Conservation (phyloP, 768 basidiomycete species). For the Pulveroboletus sp. region DNA sequence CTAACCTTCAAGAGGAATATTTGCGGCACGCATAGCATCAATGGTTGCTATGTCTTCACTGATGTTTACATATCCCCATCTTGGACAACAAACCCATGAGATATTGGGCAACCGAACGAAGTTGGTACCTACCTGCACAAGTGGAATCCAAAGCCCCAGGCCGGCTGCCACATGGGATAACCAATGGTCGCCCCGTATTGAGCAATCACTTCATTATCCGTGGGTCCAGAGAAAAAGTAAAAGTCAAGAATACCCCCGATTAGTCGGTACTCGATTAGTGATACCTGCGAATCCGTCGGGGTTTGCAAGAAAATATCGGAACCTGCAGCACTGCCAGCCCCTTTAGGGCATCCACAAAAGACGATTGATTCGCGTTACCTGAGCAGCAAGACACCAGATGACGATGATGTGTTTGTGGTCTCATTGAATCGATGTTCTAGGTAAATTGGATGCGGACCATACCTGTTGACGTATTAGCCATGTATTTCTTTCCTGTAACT, state of each 20-base stretch:
- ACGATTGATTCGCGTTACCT: slow-evolving; percentile 37
- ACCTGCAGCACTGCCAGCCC: slow-evolving; percentile 58
- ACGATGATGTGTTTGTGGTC: slow-evolving; percentile 46
- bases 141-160: slow-evolving; percentile 80
- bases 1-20: slow-evolving; percentile 74
- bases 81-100: neutral
- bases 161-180: slow-evolving; percentile 66
- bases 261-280: slow-evolving; percentile 68
- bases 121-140: slow-evolving; percentile 48
- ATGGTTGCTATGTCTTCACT: slow-evolving; percentile 57
- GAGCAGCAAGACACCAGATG: slow-evolving; percentile 79
- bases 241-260: slow-evolving; percentile 77
- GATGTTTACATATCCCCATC: slow-evolving; percentile 52
- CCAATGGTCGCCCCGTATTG: slow-evolving; percentile 72
- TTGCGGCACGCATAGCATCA: slow-evolving; percentile 57
- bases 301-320: slow-evolving; percentile 69
- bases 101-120: no score
- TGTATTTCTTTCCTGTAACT: neutral
- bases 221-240: slow-evolving; percentile 69
- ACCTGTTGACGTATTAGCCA: slow-evolving; percentile 36
- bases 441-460: slow-evolving; percentile 73
- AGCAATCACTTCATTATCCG: slow-evolving; percentile 53
- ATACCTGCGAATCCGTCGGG: slow-evolving; percentile 49
- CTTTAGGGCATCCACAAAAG: no score
- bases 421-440: slow-evolving; percentile 68